A percentile compares a stretch with the other conserved stretches of the same genome.
phyloP scores from a whole-genome alignment of 495 filamentous ascomycete genomes.

The Venustampulla echinocandica region DNA sequence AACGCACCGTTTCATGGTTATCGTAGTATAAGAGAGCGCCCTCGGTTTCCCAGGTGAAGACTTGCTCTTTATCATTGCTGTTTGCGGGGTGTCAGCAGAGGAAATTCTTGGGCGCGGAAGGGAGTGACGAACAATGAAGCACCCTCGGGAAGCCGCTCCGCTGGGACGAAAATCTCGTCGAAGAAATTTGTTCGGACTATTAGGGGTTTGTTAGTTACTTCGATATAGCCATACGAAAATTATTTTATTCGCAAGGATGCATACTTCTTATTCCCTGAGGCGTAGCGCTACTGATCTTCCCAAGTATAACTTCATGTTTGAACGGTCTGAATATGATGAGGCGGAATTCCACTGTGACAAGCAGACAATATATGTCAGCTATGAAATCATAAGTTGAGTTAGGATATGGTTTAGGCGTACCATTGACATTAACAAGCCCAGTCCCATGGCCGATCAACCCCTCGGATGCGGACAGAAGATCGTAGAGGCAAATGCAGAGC shows the following conservation, averaged over 20 bases:
- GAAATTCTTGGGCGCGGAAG: background rate
- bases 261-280: conserved; percentile 66
- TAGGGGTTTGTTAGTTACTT: background rate
- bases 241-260: conserved; percentile 15
- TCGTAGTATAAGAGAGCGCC: conserved; percentile 76
- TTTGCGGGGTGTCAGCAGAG: conserved; percentile 12
- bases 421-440: conserved; percentile 86
- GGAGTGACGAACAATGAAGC: conserved; percentile 55
- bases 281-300: conserved; percentile 64
- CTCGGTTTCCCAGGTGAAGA: conserved; percentile 69
- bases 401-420: conserved; percentile 34
- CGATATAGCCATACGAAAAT: background rate
- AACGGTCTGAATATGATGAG: conserved; percentile 92
- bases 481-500: conserved; percentile 85
- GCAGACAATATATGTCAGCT: conserved; percentile 4
- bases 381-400: background rate
- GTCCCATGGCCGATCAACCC: conserved; percentile 86
- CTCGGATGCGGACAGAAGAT: conserved; percentile 77
- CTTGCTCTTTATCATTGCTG: conserved; percentile 59
- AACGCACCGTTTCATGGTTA: conserved; percentile 75
- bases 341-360: conserved; percentile 68
- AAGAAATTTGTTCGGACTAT: conserved; percentile 82
- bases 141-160: conserved; percentile 58
- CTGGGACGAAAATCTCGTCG: conserved; percentile 76
- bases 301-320: conserved; percentile 80